These are phyloP conservation scores for Leccinum ambiguum DNA, from an alignment of 1,284 basidiomycete species.

Conservation along the genomic window DNA sequence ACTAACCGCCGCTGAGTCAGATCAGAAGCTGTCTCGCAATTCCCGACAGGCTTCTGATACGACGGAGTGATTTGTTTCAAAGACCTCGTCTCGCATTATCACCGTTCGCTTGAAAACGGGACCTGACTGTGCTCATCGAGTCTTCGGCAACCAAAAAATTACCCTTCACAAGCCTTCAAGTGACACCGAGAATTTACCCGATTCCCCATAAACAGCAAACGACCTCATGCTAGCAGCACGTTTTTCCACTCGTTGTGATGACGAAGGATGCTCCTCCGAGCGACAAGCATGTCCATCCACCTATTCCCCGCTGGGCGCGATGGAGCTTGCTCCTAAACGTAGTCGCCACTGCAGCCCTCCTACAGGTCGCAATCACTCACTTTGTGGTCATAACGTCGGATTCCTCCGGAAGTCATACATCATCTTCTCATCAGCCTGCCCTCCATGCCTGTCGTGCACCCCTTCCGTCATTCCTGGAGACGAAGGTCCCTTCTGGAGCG, in stretches of 20 bases:
- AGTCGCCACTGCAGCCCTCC: constrained; percentile 13
- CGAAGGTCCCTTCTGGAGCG: constrained; percentile 15
- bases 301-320: constrained; percentile 16
- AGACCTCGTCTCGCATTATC: not conserved
- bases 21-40: not conserved
- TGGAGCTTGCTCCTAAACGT: constrained; percentile 24
- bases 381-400: not conserved
- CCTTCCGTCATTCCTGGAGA: constrained; percentile 21
- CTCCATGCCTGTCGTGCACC: constrained; percentile 19
- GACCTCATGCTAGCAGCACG: not conserved
- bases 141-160: not conserved
- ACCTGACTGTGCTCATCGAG: not conserved
- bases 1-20: not conserved
- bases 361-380: constrained; percentile 10
- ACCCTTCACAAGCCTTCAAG: not conserved
- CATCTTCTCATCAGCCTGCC: not conserved
- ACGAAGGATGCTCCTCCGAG: not conserved
- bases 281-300: constrained; percentile 3
- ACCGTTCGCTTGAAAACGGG: not conserved
- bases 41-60: not conserved
- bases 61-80: not conserved
- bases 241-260: not conserved
- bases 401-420: not conserved
- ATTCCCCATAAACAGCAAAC: not conserved
- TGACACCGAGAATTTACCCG: not conserved